Conservation (phyloP, 73 alveolate species). For the Tetrahymena thermophila region DNA sequence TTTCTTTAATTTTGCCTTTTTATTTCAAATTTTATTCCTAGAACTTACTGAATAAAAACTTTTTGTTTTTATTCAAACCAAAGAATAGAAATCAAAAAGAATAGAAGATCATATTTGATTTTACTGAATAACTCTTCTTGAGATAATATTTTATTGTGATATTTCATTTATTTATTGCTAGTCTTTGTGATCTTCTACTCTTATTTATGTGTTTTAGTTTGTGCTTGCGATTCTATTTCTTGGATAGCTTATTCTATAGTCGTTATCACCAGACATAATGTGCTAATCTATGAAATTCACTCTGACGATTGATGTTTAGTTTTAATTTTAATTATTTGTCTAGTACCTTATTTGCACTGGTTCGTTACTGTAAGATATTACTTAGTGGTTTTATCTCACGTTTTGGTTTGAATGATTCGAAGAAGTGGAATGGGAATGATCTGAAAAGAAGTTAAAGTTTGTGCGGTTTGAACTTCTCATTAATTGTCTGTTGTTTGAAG, state of each 20-base stretch:
- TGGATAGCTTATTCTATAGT: neutral
- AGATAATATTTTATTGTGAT: neutral
- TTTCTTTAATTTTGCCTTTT: neutral
- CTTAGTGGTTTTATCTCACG: neutral
- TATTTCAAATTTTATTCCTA: neutral
- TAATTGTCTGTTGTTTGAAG: neutral
- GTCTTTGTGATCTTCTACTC: neutral
- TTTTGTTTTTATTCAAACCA: neutral
- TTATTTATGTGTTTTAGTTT: neutral
- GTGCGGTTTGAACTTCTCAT: neutral
- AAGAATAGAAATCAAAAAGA: neutral
- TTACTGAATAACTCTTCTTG: neutral
- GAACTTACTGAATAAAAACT: neutral
- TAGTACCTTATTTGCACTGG: neutral
- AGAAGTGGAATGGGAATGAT: neutral
- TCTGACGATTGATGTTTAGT: neutral
- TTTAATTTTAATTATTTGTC: neutral
- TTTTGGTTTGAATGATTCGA: neutral
- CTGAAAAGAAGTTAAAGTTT: neutral
- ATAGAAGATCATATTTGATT: neutral
- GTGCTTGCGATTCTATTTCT: neutral
- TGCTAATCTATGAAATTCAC: neutral
- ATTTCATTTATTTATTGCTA: neutral
- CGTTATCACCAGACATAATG: neutral
- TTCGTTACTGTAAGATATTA: neutral